Conservation (phyloP, 129 eudicot genomes). For the Helichrysum umbraculigerum region DNA sequence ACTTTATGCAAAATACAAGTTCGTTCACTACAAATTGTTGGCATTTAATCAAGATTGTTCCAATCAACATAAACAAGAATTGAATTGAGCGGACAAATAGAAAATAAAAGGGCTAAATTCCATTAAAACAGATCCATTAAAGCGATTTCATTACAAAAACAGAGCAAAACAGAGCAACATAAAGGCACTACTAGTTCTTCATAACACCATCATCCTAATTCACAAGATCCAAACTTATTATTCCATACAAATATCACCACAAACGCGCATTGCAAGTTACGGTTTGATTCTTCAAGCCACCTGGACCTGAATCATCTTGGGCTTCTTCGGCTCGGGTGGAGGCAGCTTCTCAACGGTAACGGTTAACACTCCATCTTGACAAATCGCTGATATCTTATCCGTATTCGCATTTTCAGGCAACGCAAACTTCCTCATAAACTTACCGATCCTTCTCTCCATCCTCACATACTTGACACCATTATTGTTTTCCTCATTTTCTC, state of each 20-base stretch:
- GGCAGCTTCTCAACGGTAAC: background rate
- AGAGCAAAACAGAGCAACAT: background rate
- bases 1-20: too few relatives aligned
- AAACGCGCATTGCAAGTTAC: background rate
- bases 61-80: too few relatives aligned
- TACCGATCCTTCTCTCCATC: conserved; percentile 7
- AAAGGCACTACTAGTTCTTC: background rate
- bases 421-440: conserved; percentile 5
- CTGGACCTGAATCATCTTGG: background rate
- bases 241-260: background rate
- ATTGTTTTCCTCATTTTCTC: conserved; percentile 5
- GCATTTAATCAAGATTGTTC: too few relatives aligned
- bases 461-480: background rate
- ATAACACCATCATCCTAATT: background rate
- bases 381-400: background rate
- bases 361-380: background rate
- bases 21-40: too few relatives aligned
- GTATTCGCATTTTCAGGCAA: conserved; percentile 1
- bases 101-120: too few relatives aligned
- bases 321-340: background rate
- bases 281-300: background rate
- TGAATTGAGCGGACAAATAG: too few relatives aligned
- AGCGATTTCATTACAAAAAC: background rate
- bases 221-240: background rate
- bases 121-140: background rate